Percentiles rank a stretch among this genome's conserved stretches.
Evolutionary conservation across 1,284 basidiomycete species (phyloP).

Genomic region (Thecaphora thlaspeos): DNA sequence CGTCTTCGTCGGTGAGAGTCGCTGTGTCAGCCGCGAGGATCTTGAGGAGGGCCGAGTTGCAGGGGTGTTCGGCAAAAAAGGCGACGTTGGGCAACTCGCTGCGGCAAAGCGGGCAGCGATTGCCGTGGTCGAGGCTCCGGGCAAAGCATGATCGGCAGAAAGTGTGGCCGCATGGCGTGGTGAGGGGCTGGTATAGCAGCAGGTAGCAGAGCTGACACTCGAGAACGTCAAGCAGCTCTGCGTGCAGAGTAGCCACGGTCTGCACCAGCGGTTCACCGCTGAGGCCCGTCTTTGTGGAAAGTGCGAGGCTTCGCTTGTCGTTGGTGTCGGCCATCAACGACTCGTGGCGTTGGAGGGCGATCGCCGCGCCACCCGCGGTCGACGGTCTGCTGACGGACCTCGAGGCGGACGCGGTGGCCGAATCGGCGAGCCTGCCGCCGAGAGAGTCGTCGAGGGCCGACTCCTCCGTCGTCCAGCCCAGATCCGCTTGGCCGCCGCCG

Average conservation of each 20-base stretch:
- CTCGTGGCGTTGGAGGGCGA: too few relatives aligned
- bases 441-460: conserved; percentile 3
- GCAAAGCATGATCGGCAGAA: conserved; percentile 86
- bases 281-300: conserved; percentile 14
- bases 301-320: conserved; percentile 18
- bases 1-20: conserved; percentile 10
- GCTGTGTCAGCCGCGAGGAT: conserved; percentile 36
- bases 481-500: conserved; percentile 8
- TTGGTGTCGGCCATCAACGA: too few relatives aligned
- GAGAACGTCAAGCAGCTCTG: conserved; percentile 70
- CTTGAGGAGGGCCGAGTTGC: conserved; percentile 33
- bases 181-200: conserved; percentile 79
- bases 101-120: conserved; percentile 80
- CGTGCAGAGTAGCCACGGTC: conserved; percentile 35
- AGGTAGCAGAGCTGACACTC: conserved; percentile 88
- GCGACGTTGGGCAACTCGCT: conserved; percentile 71
- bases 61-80: conserved; percentile 72
- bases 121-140: conserved; percentile 80
- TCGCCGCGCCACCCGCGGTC: conserved; percentile 1
- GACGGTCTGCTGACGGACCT: conserved; percentile 2
- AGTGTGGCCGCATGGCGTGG: conserved; percentile 91
- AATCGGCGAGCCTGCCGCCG: neutral
- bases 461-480: conserved; percentile 27
- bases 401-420: neutral
- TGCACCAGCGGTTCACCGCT: conserved; percentile 31